phyloP scores from a whole-genome alignment of 2,329 filamentous ascomycete species.

The Aureobasidium sp. region DNA sequence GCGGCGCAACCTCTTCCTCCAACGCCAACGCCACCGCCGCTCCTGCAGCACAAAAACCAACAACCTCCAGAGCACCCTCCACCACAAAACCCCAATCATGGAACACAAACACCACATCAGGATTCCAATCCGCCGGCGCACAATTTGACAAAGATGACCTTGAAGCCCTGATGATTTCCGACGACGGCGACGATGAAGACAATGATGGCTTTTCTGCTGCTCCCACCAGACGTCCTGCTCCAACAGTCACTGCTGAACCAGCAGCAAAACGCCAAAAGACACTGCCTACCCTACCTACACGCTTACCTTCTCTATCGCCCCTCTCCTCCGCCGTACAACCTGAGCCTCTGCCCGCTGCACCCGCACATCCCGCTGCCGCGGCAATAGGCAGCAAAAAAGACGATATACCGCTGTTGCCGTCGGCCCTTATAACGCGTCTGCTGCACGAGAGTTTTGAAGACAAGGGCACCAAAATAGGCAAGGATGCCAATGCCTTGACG shows the following conservation, averaged over 20 bases:
- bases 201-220: background rate
- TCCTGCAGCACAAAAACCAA: background rate
- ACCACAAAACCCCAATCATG: background rate
- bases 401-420: slow-evolving; percentile 48
- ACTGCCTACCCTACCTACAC: background rate
- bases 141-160: background rate
- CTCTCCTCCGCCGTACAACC: background rate
- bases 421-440: slow-evolving; percentile 64
- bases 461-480: slow-evolving; percentile 62
- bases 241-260: background rate
- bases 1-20: background rate
- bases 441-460: slow-evolving; percentile 70
- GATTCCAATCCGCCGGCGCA: slow-evolving; percentile 1
- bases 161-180: slow-evolving; percentile 3
- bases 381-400: slow-evolving; percentile 14
- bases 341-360: background rate
- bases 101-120: background rate
- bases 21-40: background rate
- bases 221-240: background rate
- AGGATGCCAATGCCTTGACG: slow-evolving; percentile 66
- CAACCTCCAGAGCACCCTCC: background rate
- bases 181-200: background rate
- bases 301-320: background rate
- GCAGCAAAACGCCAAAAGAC: slow-evolving; percentile 2
- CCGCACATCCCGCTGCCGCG: background rate